phyloP scores from a whole-genome alignment of 768 basidiomycete genomes.

The Mrakia hoshinonis region DNA sequence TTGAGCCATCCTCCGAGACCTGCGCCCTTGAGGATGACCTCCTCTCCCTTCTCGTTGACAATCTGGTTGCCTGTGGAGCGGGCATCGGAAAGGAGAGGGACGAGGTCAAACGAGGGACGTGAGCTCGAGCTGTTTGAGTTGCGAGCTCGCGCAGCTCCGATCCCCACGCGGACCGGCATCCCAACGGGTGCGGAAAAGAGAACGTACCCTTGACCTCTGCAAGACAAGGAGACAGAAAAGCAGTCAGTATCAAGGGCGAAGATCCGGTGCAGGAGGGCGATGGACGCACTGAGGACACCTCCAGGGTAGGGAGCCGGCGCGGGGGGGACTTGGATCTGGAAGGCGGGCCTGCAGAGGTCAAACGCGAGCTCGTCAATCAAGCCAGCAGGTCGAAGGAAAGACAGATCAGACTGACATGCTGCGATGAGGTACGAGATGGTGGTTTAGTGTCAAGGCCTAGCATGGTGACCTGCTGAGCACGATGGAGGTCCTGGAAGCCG shows the following conservation, averaged over 20 bases:
- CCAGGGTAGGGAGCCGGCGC: slow-evolving; percentile 9
- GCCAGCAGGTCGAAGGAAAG: no score
- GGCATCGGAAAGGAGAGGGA: background rate
- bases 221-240: background rate
- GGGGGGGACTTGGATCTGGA: slow-evolving; percentile 12
- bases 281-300: slow-evolving; percentile 22
- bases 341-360: background rate
- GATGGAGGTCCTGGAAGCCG: no score
- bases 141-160: background rate
- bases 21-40: slow-evolving; percentile 54
- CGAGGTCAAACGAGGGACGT: background rate
- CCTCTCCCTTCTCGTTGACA: slow-evolving; percentile 52
- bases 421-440: no score
- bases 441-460: no score
- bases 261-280: background rate
- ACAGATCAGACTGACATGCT: no score
- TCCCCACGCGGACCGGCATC: background rate
- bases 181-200: no score
- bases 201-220: slow-evolving; percentile 4
- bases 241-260: background rate
- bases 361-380: no score
- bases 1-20: slow-evolving; percentile 67
- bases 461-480: no score
- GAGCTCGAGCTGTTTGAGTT: background rate
- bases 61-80: slow-evolving; percentile 51